Percentiles rank a stretch among this genome's conserved stretches.
Evolutionary conservation across 345 rosid genomes (phyloP).

Genomic region (Acer negundo): DNA sequence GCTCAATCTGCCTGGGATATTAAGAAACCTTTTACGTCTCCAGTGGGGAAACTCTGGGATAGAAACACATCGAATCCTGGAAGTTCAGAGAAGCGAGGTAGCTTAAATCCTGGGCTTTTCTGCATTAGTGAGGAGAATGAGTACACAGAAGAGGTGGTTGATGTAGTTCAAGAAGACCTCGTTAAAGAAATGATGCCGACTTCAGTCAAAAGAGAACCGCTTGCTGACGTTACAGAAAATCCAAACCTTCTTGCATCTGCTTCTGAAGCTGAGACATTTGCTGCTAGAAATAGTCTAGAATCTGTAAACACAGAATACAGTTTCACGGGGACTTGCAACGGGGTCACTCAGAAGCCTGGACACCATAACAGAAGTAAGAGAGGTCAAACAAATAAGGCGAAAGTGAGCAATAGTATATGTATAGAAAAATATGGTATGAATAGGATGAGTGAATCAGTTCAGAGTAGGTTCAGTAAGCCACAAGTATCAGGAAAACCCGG

Average conservation of each 20-base stretch:
- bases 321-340: conserved; percentile 45
- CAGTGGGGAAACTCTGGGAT: conserved; percentile 77
- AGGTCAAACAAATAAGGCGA: conserved; percentile 45
- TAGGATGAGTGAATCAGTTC: conserved; percentile 43
- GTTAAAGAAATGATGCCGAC: conserved; percentile 31
- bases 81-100: conserved; percentile 68
- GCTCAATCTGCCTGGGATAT: conserved; percentile 39
- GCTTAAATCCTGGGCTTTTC: conserved; percentile 80
- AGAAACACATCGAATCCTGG: conserved; percentile 54
- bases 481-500: conserved; percentile 57
- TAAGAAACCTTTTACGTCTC: conserved; percentile 59
- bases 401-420: conserved; percentile 40
- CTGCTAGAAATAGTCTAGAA: conserved; percentile 64
- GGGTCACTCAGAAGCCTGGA: conserved; percentile 43
- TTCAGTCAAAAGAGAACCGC: conserved; percentile 55
- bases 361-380: conserved; percentile 46
- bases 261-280: conserved; percentile 43
- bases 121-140: conserved; percentile 86
- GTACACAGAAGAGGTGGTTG: conserved; percentile 46
- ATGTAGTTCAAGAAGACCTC: conserved; percentile 39
- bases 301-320: conserved; percentile 58
- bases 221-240: conserved; percentile 53
- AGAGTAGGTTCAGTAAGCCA: conserved; percentile 54
- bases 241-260: conserved; percentile 42
- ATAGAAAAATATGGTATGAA: conserved; percentile 34